Conservation (phyloP, 768 basidiomycete genomes). For the Suillus subaureus region DNA sequence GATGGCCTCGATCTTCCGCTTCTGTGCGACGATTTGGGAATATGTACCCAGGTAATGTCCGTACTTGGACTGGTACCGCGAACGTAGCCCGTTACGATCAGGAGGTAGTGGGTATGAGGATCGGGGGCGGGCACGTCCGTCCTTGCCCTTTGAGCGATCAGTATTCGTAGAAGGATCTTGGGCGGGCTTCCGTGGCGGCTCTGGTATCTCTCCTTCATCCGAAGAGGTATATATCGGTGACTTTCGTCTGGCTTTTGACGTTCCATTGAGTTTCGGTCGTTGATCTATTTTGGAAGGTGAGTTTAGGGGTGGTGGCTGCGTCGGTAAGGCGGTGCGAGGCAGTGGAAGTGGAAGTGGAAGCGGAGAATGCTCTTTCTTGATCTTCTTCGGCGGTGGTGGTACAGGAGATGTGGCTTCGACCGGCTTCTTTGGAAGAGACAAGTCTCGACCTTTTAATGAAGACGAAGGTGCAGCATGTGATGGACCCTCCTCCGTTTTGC, state of each 20-base stretch:
- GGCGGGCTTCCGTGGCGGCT: conserved; percentile 70
- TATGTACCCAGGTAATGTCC: conserved; percentile 51
- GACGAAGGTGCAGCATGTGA: conserved; percentile 17
- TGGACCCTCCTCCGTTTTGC: conserved; percentile 42
- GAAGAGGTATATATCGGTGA: conserved; percentile 17
- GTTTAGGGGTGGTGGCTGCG: neutral
- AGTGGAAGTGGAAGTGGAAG: conserved; percentile 23
- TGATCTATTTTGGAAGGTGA: conserved; percentile 1
- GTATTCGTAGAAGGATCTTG: conserved; percentile 40
- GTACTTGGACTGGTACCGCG: conserved; percentile 55
- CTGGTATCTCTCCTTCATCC: conserved; percentile 55
- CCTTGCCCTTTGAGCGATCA: conserved; percentile 19
- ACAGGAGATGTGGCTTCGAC: conserved; percentile 20
- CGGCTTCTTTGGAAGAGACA: conserved; percentile 40
- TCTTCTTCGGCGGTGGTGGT: conserved; percentile 28
- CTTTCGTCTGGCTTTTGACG: conserved; percentile 29
- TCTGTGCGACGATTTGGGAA: conserved; percentile 50
- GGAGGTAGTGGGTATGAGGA: conserved; percentile 40
- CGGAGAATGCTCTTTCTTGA: conserved; percentile 40
- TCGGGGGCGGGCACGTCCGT: conserved; percentile 31
- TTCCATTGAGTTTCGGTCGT: neutral
- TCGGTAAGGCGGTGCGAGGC: conserved; percentile 19
- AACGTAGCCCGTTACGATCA: conserved; percentile 54
- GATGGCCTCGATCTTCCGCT: conserved; percentile 53
- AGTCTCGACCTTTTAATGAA: conserved; percentile 17